These are phyloP conservation scores for Arthrinium puccinioides DNA, from an alignment of 2,329 filamentous ascomycete species.

Conservation along the genomic window DNA sequence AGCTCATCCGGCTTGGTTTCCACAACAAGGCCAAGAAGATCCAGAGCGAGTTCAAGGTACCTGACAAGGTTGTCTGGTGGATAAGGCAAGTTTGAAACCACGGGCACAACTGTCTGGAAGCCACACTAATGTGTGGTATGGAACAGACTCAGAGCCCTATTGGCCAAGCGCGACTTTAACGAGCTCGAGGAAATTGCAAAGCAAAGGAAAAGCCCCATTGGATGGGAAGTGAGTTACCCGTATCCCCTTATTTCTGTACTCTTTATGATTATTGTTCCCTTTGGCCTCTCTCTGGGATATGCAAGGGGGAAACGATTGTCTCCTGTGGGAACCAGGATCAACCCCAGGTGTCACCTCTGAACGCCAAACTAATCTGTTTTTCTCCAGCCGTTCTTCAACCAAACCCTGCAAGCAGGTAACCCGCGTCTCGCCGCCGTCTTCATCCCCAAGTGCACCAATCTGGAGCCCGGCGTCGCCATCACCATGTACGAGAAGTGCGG, in stretches of 20 bases:
- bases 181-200: conserved; percentile 83
- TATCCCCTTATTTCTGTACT: too few relatives aligned
- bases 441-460: conserved; percentile 74
- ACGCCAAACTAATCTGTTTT: too few relatives aligned
- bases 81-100: conserved; percentile 42
- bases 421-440: conserved; percentile 77
- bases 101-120: not conserved
- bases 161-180: conserved; percentile 84
- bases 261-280: too few relatives aligned
- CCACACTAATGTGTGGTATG: not conserved
- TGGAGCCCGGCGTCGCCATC: conserved; percentile 63
- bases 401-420: conserved; percentile 82
- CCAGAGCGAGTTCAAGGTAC: conserved; percentile 85
- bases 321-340: too few relatives aligned
- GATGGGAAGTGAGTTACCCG: conserved; percentile 71
- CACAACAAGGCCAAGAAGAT: conserved; percentile 80
- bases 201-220: conserved; percentile 80
- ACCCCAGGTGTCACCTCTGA: too few relatives aligned
- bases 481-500: conserved; percentile 97
- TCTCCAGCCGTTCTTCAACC: conserved; percentile 90
- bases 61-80: conserved; percentile 89
- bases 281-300: too few relatives aligned
- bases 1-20: conserved; percentile 75
- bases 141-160: conserved; percentile 71
- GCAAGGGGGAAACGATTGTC: too few relatives aligned